Base-by-base conservation (phyloP, 2,329 filamentous ascomycete genomes). In the Leptographium galeiforme region DNA sequence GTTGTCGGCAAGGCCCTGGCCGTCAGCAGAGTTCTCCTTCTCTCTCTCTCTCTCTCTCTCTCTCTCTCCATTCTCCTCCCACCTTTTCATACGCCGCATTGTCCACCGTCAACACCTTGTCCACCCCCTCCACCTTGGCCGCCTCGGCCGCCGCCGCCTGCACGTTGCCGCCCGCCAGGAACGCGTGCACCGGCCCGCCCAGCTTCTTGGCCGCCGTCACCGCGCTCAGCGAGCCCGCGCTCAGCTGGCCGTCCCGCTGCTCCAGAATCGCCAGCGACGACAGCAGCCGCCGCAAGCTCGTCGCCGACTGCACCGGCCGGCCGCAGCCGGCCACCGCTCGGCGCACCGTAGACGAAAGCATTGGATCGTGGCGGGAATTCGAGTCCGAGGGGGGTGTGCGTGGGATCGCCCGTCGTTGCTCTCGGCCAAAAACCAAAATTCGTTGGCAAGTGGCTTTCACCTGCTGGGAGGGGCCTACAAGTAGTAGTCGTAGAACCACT, bases 11-110 rank as follows among this genome's bases (percentile, higher is more conserved):
- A 98, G 79, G 50, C 89, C 89, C 87, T 89, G 59, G 33, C 6
- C 2, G n/a, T 50, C 44, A 48, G 65, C 25, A 25, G n/a, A n/a
- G n/a, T n/a, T 25, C 25, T 25, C 25, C 5, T 5, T 25, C 25
- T 25, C 25, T 25, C 25, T 25, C 25, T 25, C 25, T 25, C 25
- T 25, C 25, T 25, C 25, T 25, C 25, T 25, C 25, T 25, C 25
- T 25, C 25, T 25, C 25, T 25, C 25, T n/a, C n/a, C n/a, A n/a
- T n/a, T n/a, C n/a, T n/a, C n/a, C 7, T 36, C 25, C 2, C 63
- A 90, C 89, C 81, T 90, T 95, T 64, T 97, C 90, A 65, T 98
- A 98, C 50, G 88, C 86, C 53, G 74, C 81, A 70, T 89, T 97
- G 59, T 96, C 87, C 19, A 97, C 84, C 44, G 81, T 83, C 62